phyloP scores from a whole-genome alignment of 2,329 filamentous ascomycete genomes.

The Penicillium nordicum region DNA sequence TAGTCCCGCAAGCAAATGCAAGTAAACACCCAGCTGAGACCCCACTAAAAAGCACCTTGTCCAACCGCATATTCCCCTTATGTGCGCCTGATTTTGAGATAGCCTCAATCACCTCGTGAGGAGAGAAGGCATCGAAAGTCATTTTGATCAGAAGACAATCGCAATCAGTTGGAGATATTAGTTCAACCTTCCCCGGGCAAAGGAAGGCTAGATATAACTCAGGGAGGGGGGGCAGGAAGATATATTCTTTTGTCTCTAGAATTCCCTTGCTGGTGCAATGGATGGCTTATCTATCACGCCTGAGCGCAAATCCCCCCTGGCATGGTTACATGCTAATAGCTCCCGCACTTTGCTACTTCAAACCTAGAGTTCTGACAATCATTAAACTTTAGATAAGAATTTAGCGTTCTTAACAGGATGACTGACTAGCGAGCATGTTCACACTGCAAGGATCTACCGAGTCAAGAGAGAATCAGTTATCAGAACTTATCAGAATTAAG shows the following conservation, averaged over 20 bases:
- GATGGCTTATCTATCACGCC: neutral
- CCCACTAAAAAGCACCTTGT: conserved; percentile 53
- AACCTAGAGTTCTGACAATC: neutral
- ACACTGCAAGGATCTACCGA: neutral
- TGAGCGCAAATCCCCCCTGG: neutral
- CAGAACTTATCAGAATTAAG: conserved; percentile 11
- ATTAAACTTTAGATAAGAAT: neutral
- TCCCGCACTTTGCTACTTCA: neutral
- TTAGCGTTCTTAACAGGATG: neutral
- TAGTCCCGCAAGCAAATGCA: conserved; percentile 50
- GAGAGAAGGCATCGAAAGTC: conserved; percentile 44
- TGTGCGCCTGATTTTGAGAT: conserved; percentile 49
- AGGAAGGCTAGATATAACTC: too few relatives aligned
- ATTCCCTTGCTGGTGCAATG: neutral
- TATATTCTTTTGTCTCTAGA: too few relatives aligned
- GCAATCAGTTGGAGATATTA: neutral
- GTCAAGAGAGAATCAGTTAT: conserved; percentile 10
- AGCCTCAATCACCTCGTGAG: conserved; percentile 50
- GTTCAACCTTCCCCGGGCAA: too few relatives aligned
- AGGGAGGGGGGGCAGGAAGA: too few relatives aligned
- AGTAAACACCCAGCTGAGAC: conserved; percentile 53
- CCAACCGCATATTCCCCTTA: conserved; percentile 53
- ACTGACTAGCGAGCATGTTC: neutral
- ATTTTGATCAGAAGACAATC: neutral
- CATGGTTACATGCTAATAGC: neutral